A percentile compares a stretch with the other conserved stretches of the same genome.
phyloP scores from a whole-genome alignment of 495 filamentous ascomycete species.

The Penicillium dipodomyicola region DNA sequence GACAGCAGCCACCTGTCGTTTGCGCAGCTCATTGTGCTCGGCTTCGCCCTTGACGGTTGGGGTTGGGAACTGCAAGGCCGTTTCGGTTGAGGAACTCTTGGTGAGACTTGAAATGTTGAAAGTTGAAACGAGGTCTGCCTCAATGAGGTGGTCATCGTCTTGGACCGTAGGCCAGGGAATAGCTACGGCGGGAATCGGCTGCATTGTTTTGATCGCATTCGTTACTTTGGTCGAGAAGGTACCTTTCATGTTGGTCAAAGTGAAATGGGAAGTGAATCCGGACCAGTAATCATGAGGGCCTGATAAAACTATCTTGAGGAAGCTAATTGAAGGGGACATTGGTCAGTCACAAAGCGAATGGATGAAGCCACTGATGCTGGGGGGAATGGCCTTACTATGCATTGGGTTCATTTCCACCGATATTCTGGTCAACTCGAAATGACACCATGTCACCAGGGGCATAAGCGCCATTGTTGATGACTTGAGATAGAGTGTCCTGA shows the following conservation, averaged over 20 bases:
- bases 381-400: slow-evolving; percentile 55
- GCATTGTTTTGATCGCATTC: slow-evolving; percentile 40
- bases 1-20: slow-evolving; percentile 25
- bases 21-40: slow-evolving; percentile 30
- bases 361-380: background rate
- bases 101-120: slow-evolving; percentile 6
- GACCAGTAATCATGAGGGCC: slow-evolving; percentile 44
- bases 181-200: slow-evolving; percentile 40
- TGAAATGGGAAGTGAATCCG: slow-evolving; percentile 64
- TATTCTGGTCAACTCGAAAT: slow-evolving; percentile 45
- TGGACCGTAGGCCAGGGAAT: slow-evolving; percentile 24
- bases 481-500: slow-evolving; percentile 44
- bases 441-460: slow-evolving; percentile 51
- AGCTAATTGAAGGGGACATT: slow-evolving; percentile 43
- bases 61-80: slow-evolving; percentile 16
- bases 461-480: slow-evolving; percentile 44
- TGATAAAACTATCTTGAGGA: slow-evolving; percentile 60
- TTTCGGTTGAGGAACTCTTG: slow-evolving; percentile 10
- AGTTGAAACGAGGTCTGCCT: slow-evolving; percentile 8
- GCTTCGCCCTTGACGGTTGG: slow-evolving; percentile 11
- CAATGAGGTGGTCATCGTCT: slow-evolving; percentile 15
- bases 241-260: slow-evolving; percentile 65
- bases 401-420: slow-evolving; percentile 52
- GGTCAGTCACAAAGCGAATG: slow-evolving; percentile 5
- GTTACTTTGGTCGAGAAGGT: slow-evolving; percentile 49